Percentiles rank a stretch among this genome's conserved stretches.
Evolutionary conservation across 1,139 yeast species (phyloP).

Genomic region (Kodamaea alishanica): DNA sequence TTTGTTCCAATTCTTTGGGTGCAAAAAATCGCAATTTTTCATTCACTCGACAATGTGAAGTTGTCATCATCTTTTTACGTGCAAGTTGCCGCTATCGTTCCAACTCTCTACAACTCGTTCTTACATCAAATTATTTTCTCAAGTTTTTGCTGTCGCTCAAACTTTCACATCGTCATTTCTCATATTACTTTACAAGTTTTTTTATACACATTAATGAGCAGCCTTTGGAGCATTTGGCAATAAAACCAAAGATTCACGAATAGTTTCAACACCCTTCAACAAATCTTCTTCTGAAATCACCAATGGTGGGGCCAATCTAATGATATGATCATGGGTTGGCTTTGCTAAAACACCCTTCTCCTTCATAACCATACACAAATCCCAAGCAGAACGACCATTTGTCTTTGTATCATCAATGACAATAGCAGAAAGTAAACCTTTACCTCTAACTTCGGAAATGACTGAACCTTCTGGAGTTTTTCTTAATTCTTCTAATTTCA

Average conservation of each 20-base stretch:
- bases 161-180: too few species aligned
- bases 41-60: too few species aligned
- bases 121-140: too few species aligned
- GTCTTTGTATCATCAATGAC: slow-evolving; percentile 84
- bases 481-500: slow-evolving; percentile 63
- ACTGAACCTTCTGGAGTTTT: slow-evolving; percentile 57
- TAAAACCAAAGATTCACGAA: slow-evolving; percentile 56
- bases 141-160: too few species aligned
- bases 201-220: slow-evolving; percentile 28
- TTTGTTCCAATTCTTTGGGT: too few species aligned
- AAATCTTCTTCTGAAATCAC: slow-evolving; percentile 87
- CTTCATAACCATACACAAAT: slow-evolving; percentile 85
- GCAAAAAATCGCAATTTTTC: too few species aligned
- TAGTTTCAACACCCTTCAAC: slow-evolving; percentile 72
- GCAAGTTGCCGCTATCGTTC: too few species aligned
- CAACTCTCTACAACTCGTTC: too few species aligned
- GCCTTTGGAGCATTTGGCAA: slow-evolving; percentile 53
- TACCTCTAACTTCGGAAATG: slow-evolving; percentile 88
- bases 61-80: too few species aligned
- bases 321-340: slow-evolving; percentile 95
- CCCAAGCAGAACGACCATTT: slow-evolving; percentile 95
- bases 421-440: slow-evolving; percentile 85
- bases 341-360: slow-evolving; percentile 88
- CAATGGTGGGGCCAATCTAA: slow-evolving; percentile 94
- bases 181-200: background rate